Conservation (phyloP, 352 stramenopile genomes). For the Blastocystis hominis region DNA sequence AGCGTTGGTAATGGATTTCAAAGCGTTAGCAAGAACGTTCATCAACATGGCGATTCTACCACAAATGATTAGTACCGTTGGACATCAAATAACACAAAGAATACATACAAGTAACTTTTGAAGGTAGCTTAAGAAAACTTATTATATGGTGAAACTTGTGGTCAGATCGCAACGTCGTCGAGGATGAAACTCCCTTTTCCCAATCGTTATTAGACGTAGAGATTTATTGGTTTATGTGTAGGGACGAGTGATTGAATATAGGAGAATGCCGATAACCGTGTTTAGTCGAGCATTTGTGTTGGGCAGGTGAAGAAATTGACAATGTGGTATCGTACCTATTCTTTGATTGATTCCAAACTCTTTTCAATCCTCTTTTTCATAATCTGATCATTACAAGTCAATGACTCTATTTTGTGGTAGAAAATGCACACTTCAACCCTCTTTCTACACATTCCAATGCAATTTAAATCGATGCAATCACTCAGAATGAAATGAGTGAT, state of each 20-base stretch:
- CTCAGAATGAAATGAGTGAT: neutral
- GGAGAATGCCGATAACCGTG: neutral
- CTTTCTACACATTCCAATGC: neutral
- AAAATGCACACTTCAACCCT: neutral
- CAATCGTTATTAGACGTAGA: neutral
- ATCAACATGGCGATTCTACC: constrained; percentile 77
- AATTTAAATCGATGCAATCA: neutral
- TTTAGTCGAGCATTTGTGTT: neutral
- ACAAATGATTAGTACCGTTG: neutral
- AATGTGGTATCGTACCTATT: too few species aligned
- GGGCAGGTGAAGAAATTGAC: too few species aligned
- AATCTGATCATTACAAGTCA: too few species aligned
- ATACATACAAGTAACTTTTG: too few species aligned
- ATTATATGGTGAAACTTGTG: too few species aligned
- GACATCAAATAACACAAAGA: neutral
- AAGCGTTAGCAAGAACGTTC: constrained; percentile 95
- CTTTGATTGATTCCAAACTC: too few species aligned
- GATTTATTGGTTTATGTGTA: neutral
- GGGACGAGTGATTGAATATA: neutral
- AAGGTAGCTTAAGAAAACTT: constrained; percentile 53
- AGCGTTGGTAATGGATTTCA: constrained; percentile 99
- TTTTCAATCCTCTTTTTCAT: neutral
- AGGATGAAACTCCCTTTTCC: neutral
- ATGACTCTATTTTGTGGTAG: neutral
- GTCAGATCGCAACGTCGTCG: neutral